Conservation (phyloP, 257 asterid genomes). For the Solanum lignicaule region DNA sequence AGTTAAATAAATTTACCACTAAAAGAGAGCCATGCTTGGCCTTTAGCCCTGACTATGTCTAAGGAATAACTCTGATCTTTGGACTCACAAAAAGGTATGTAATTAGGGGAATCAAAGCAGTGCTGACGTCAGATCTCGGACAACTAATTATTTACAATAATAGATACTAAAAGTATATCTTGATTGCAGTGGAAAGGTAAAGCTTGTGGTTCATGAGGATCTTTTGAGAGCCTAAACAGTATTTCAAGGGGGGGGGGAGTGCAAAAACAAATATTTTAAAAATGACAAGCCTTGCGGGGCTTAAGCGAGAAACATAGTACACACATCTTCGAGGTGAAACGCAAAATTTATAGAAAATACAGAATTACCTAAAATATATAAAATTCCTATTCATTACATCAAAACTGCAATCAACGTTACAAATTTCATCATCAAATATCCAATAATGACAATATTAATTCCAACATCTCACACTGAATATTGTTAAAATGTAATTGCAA, state of each 20-base stretch:
- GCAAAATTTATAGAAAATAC: background rate
- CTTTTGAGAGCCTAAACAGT: background rate
- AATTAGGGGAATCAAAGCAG: background rate
- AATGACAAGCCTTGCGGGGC: background rate
- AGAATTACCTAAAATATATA: background rate
- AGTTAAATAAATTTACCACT: background rate
- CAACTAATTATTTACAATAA: background rate
- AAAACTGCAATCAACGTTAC: background rate
- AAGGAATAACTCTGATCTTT: background rate
- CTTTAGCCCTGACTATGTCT: background rate
- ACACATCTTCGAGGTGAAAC: background rate
- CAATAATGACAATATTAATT: background rate
- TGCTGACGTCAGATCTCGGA: background rate
- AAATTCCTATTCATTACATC: background rate
- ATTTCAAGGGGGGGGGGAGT: background rate
- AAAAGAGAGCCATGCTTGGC: background rate
- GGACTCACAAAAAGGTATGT: background rate
- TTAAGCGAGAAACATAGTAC: background rate
- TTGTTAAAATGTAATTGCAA: background rate
- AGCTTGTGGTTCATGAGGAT: background rate
- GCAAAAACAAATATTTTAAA: background rate
- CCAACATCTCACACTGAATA: background rate
- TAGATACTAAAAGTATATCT: background rate
- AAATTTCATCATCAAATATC: background rate
- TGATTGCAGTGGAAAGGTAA: background rate